phyloP scores from a whole-genome alignment of 805 yeast species.

The Blastobotrys chiropterorum region DNA sequence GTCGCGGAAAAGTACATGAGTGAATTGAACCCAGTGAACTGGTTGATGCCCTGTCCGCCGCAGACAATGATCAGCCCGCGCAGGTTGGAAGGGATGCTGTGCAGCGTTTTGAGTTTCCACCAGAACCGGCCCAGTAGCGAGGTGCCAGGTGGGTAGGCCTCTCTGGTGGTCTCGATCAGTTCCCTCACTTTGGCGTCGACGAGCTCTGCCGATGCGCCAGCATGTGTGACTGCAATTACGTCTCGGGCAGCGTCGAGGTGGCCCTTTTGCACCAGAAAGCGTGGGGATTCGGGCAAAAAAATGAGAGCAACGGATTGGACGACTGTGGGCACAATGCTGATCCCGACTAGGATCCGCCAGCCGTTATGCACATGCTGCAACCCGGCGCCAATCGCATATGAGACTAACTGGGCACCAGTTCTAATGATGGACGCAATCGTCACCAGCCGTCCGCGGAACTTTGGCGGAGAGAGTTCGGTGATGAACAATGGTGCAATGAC shows the following conservation, averaged over 20 bases:
- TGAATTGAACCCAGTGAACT: constrained; percentile 93
- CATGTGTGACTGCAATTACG: constrained; percentile 60
- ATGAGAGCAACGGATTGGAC: constrained; percentile 70
- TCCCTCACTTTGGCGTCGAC: constrained; percentile 65
- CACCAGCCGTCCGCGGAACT: constrained; percentile 85
- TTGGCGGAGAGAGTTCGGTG: constrained; percentile 85
- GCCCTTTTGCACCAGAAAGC: constrained; percentile 74
- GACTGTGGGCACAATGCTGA: constrained; percentile 83
- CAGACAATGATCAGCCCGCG: constrained; percentile 87
- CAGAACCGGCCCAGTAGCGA: constrained; percentile 6
- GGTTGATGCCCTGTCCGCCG: constrained; percentile 92
- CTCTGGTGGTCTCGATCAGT: constrained; percentile 36
- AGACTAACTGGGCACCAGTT: constrained; percentile 91
- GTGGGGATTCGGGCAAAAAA: constrained; percentile 93
- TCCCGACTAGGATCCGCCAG: constrained; percentile 89
- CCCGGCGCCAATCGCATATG: constrained; percentile 83
- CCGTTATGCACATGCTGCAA: constrained; percentile 67
- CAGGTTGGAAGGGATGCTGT: constrained; percentile 49
- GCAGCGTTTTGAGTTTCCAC: constrained; percentile 26
- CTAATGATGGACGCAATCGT: constrained; percentile 80
- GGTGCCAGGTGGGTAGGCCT: constrained; percentile 14
- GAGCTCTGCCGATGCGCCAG: constrained; percentile 54
- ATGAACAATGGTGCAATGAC: constrained; percentile 87
- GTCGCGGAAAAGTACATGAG: constrained; percentile 93
- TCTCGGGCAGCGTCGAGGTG: constrained; percentile 55